Percentiles rank a stretch among this genome's conserved stretches.
phyloP scores from a whole-genome alignment of 2,329 filamentous ascomycete genomes.

The Biscogniauxia sp. region DNA sequence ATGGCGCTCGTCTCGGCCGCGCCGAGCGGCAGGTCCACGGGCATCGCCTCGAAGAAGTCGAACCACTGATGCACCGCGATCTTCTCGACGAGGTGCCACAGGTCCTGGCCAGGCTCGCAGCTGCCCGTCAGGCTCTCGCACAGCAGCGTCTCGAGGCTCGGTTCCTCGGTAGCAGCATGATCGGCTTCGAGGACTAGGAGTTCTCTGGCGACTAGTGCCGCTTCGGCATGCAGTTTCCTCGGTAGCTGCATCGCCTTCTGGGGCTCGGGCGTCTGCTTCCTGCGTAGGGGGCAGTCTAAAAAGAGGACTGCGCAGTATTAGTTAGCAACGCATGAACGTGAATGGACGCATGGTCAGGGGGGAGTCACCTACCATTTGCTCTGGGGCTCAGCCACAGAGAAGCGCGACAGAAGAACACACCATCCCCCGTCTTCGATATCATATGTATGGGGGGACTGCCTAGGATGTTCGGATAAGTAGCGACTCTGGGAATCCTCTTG shows the following conservation, averaged over 20 bases:
- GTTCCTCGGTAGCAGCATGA: constrained; percentile 12
- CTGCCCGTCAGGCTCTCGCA: constrained; percentile 17
- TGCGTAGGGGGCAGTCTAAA: constrained; percentile 30
- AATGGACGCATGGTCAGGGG: not conserved
- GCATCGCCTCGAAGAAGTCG: constrained; percentile 35
- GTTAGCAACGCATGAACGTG: not conserved
- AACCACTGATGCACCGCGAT: constrained; percentile 32
- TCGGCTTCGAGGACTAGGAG: not conserved
- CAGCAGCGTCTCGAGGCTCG: constrained; percentile 29
- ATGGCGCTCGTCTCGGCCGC: constrained; percentile 15
- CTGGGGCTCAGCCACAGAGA: constrained; percentile 33
- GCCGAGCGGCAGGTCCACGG: constrained; percentile 6
- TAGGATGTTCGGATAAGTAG: constrained; percentile 14
- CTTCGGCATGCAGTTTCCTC: not conserved
- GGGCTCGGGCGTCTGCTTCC: constrained; percentile 12
- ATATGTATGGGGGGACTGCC: constrained; percentile 15
- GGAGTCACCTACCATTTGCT: constrained; percentile 20
- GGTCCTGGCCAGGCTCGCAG: constrained; percentile 3
- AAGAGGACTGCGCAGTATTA: constrained; percentile 28
- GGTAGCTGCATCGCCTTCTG: constrained; percentile 17
- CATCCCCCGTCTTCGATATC: constrained; percentile 20
- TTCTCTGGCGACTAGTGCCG: not conserved
- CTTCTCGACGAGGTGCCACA: constrained; percentile 18
- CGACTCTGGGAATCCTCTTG: not conserved
- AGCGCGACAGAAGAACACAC: constrained; percentile 33